Percentiles rank a stretch among this genome's conserved stretches.
Conservation (phyloP, 306 rosid genomes). For the Medicago lupulina region DNA sequence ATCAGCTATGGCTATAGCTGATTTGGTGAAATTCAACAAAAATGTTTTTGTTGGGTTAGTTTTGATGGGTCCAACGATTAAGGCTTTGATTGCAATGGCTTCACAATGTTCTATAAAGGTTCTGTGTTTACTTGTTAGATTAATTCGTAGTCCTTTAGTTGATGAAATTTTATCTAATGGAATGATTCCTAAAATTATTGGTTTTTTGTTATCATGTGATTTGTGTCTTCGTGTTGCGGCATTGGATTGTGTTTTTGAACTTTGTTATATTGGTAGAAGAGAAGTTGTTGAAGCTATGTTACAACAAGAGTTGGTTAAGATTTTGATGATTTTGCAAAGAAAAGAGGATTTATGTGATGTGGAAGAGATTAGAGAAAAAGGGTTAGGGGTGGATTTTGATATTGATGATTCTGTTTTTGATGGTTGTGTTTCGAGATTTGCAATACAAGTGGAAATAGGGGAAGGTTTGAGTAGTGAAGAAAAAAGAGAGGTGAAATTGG, state of each 20-base stretch:
- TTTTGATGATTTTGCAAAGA: slow-evolving; percentile 64
- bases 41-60: slow-evolving; percentile 78
- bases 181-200: slow-evolving; percentile 50
- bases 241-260: slow-evolving; percentile 59
- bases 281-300: slow-evolving; percentile 69
- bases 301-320: slow-evolving; percentile 49
- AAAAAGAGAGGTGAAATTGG: slow-evolving; percentile 56
- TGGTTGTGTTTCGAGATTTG: slow-evolving; percentile 61
- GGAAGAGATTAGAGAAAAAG: background rate
- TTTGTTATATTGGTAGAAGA: slow-evolving; percentile 56
- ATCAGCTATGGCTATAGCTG: slow-evolving; percentile 53
- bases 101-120: slow-evolving; percentile 53
- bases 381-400: background rate
- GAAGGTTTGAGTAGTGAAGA: slow-evolving; percentile 62
- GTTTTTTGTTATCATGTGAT: slow-evolving; percentile 42
- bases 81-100: slow-evolving; percentile 47
- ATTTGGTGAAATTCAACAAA: slow-evolving; percentile 62
- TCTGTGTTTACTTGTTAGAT: slow-evolving; percentile 47
- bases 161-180: slow-evolving; percentile 55
- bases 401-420: slow-evolving; percentile 40
- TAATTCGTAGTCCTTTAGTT: slow-evolving; percentile 60
- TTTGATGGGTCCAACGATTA: slow-evolving; percentile 67
- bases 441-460: slow-evolving; percentile 63
- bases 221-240: slow-evolving; percentile 43
- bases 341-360: background rate